A percentile compares a stretch with the other conserved stretches of the same genome.
phyloP scores from a whole-genome alignment of 495 filamentous ascomycete genomes.

The Lasiosphaeris hirsuta region DNA sequence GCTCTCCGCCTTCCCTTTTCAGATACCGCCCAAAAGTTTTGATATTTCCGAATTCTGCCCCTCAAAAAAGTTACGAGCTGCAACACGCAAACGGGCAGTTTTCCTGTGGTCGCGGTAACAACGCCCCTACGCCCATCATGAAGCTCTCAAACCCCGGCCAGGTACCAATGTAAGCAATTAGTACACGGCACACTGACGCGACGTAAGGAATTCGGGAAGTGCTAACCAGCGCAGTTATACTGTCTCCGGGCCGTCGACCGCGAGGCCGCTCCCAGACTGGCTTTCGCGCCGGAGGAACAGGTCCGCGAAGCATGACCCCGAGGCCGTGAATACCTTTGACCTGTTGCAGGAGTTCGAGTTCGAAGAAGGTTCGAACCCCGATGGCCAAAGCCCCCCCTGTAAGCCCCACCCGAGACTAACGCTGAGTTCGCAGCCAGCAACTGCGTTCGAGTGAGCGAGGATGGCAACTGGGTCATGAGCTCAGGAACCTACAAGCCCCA shows the following conservation, averaged over 20 bases:
- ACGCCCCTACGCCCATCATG: constrained; percentile 49
- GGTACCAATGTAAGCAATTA: constrained; percentile 66
- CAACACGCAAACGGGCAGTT: constrained; percentile 1
- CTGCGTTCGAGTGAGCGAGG: constrained; percentile 86
- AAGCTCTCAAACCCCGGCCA: constrained; percentile 83
- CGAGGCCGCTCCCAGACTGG: constrained; percentile 91
- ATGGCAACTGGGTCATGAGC: constrained; percentile 98
- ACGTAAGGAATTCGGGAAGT: background rate
- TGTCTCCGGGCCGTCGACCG: constrained; percentile 86
- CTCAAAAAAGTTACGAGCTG: constrained; percentile 8
- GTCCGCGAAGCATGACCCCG: constrained; percentile 87
- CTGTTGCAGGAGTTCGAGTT: constrained; percentile 98
- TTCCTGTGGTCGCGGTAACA: constrained; percentile 7
- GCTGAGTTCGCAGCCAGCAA: constrained; percentile 58
- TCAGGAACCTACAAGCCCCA: constrained; percentile 94
- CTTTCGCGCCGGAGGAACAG: constrained; percentile 86
- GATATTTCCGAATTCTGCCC: constrained; percentile 19
- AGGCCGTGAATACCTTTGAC: constrained; percentile 90
- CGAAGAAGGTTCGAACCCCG: constrained; percentile 57
- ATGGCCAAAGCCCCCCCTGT: no score
- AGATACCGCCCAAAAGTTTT: constrained; percentile 21
- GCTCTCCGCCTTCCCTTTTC: constrained; percentile 21
- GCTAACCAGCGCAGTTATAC: constrained; percentile 53
- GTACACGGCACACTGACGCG: background rate
- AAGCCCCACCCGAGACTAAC: constrained; percentile 4